These are phyloP conservation scores for Halophytophthora batemanensis DNA, from an alignment of 352 stramenopile species.

Conservation along the genomic window DNA sequence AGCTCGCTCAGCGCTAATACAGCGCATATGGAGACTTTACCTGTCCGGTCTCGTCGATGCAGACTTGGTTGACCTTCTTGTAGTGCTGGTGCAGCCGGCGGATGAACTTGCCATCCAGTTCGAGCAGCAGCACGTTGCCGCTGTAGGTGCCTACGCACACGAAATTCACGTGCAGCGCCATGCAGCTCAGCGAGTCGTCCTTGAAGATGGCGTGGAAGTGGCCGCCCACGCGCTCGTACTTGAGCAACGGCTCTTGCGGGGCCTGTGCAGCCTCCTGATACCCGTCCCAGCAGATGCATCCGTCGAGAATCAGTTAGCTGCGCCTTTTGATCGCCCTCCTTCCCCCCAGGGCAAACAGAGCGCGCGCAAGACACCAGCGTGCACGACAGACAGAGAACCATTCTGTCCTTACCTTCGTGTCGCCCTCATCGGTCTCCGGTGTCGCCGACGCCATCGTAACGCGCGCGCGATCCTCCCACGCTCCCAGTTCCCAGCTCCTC, in stretches of 20 bases:
- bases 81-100: slow-evolving; percentile 82
- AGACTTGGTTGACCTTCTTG: slow-evolving; percentile 86
- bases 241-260: slow-evolving; percentile 67
- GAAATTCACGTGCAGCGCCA: slow-evolving; percentile 80
- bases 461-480: too few relatives aligned
- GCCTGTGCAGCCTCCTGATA: slow-evolving; percentile 1
- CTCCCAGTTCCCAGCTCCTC: too few relatives aligned
- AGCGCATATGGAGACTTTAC: slow-evolving; percentile 9
- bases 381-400: background rate
- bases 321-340: background rate
- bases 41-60: slow-evolving; percentile 79
- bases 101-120: slow-evolving; percentile 76
- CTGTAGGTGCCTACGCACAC: slow-evolving; percentile 75
- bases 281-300: too few relatives aligned
- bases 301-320: slow-evolving; percentile 4
- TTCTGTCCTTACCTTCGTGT: slow-evolving; percentile 10
- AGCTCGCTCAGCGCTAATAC: background rate
- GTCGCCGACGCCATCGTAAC: slow-evolving; percentile 3
- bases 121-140: slow-evolving; percentile 75
- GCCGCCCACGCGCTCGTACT: slow-evolving; percentile 84
- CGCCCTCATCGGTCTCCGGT: slow-evolving; percentile 14
- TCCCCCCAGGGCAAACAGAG: background rate
- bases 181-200: slow-evolving; percentile 81
- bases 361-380: background rate
- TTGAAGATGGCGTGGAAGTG: slow-evolving; percentile 87